Base-by-base conservation (phyloP, 495 filamentous ascomycete genomes). In the Echria macrotheca region DNA sequence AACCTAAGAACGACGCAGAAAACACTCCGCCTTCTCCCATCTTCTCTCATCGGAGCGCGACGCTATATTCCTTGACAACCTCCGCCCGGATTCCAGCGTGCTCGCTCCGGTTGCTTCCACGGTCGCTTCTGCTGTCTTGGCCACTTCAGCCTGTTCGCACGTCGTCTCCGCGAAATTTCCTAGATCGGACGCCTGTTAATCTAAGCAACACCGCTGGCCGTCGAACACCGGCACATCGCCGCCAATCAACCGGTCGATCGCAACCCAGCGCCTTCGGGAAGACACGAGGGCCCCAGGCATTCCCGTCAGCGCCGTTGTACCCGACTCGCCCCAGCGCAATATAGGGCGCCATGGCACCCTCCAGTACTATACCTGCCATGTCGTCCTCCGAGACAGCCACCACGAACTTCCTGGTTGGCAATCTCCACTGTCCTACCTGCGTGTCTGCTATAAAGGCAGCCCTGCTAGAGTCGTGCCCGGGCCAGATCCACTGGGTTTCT, bases 371-470 rank as follows among this genome's bases (percentile, higher is more conserved):
- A 40, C 51, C 37, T 11, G 47, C 14, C 46, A 24, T 25, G 33
- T 14, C 37, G 42, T 44, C 48, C 10, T 26, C 54, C 42, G 52
- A 49, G 51, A 57, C 64, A 37, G 50, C 67, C 38, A 74, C 72
- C 18, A 71, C 67, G n/a, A 69, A 71, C 17, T 72, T 77, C 51
- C 57, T 78, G 18, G 59, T 79, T 38, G 66, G 67, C 41, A 82
- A 83, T 66, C 68, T 83, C 12, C 81, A 84, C 57, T 84, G 80
- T 67, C 74, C 78, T 23, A 77, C 79, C 40, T 83, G 80, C 53
- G 71, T 81, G 15, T 72, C 72, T 17, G 64, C 69, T 54, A 82
- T 83, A 61, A 69, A 76, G 56, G 57, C 68, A 35, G 67, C 65
- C 52, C 53, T 82, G 25, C 58, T 57, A 42, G 63, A 52, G 10